These are phyloP conservation scores for Nitzschia putrida DNA, from an alignment of 108 stramenopile genomes.

Conservation along the genomic window DNA sequence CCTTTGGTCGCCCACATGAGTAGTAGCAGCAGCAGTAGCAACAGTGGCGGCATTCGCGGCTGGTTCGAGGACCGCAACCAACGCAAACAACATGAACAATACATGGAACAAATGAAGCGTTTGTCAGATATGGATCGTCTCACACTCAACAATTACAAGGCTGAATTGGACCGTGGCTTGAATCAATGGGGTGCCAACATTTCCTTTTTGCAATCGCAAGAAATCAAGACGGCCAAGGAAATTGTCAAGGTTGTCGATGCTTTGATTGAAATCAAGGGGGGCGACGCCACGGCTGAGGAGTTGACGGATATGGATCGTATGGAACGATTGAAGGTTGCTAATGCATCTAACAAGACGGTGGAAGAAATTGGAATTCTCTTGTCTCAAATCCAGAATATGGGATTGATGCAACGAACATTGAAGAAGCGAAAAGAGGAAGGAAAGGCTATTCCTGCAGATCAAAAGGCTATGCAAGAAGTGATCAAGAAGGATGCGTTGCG, in stretches of 20 bases:
- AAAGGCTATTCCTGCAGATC: constrained; percentile 62
- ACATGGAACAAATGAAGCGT: constrained; percentile 63
- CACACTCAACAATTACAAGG: constrained; percentile 62
- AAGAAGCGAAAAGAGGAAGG: constrained; percentile 63
- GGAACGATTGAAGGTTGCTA: constrained; percentile 51
- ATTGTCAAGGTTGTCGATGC: constrained; percentile 52
- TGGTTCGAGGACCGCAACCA: constrained; percentile 54
- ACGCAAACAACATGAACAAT: constrained; percentile 57
- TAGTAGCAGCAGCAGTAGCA: background rate
- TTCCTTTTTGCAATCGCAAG: constrained; percentile 60
- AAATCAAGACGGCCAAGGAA: constrained; percentile 66
- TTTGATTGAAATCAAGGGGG: constrained; percentile 62
- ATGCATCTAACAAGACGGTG: constrained; percentile 48
- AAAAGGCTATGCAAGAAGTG: constrained; percentile 55
- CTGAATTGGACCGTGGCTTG: constrained; percentile 59
- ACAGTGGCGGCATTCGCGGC: constrained; percentile 36
- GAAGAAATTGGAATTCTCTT: constrained; percentile 68
- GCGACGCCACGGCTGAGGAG: constrained; percentile 52
- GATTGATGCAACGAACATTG: constrained; percentile 78
- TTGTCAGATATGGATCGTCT: constrained; percentile 66
- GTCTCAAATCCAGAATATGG: constrained; percentile 71
- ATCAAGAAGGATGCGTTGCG: constrained; percentile 67
- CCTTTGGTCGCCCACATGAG: background rate
- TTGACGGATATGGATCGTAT: constrained; percentile 53
- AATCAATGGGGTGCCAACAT: constrained; percentile 59